These are phyloP conservation scores for Neoboletus brunneissimus DNA, from an alignment of 768 basidiomycete genomes.

Conservation along the genomic window DNA sequence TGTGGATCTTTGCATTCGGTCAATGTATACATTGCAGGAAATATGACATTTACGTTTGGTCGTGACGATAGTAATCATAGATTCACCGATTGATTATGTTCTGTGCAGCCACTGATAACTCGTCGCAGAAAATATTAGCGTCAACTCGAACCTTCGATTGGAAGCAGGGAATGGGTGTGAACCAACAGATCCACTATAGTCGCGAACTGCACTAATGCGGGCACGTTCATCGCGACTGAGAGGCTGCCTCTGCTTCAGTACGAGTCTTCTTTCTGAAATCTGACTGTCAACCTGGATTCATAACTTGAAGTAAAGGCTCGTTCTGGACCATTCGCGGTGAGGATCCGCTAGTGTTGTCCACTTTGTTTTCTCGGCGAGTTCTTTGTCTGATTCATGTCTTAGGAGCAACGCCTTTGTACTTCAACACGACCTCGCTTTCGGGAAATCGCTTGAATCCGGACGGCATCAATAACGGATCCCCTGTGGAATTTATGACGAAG, in stretches of 20 bases:
- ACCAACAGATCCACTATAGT: not conserved
- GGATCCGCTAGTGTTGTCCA: not conserved
- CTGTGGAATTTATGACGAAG: not conserved
- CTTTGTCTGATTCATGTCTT: not conserved
- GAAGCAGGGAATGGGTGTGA: not conserved
- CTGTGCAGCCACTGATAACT: not conserved
- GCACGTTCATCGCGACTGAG: not conserved
- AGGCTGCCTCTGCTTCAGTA: not conserved
- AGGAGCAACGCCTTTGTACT: not conserved
- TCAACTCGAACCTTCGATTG: not conserved
- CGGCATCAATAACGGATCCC: not conserved
- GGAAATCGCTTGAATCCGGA: not conserved
- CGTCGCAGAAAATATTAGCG: not conserved
- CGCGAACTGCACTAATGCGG: not conserved
- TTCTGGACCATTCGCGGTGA: not conserved
- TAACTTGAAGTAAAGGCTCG: not conserved
- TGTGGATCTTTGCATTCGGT: not conserved
- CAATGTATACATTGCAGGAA: not conserved
- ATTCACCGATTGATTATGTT: not conserved
- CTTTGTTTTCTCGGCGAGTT: not conserved
- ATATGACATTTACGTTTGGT: not conserved
- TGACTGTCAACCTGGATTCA: not conserved
- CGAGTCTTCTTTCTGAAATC: not conserved
- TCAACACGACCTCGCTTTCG: not conserved
- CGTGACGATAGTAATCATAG: not conserved